Conservation (phyloP, 2,329 filamentous ascomycete species). For the Truncatella angustata region DNA sequence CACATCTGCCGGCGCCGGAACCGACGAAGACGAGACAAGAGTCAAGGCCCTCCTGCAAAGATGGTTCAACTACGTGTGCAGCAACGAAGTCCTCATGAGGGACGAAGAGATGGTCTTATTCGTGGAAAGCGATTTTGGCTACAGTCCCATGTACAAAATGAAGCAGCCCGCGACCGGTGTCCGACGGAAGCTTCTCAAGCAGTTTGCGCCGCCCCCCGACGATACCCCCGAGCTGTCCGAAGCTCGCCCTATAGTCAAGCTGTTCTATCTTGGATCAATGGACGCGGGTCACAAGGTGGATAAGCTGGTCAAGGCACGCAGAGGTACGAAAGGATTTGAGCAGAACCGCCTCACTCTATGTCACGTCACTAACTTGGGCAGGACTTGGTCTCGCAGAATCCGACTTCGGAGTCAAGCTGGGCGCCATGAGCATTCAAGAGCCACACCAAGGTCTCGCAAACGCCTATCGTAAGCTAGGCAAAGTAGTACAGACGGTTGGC, state of each 20-base stretch:
- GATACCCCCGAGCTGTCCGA: constrained; percentile 93
- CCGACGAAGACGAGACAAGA: constrained; percentile 88
- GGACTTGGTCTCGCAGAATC: constrained; percentile 89
- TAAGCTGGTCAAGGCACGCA: constrained; percentile 83
- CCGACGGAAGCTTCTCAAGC: constrained; percentile 91
- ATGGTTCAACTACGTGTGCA: constrained; percentile 93
- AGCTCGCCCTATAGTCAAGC: constrained; percentile 86
- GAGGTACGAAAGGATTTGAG: constrained; percentile 60
- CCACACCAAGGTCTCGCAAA: constrained; percentile 83
- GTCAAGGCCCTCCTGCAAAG: constrained; percentile 88
- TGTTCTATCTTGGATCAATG: constrained; percentile 94
- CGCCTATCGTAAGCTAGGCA: constrained; percentile 93
- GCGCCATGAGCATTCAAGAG: constrained; percentile 84
- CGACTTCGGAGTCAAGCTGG: constrained; percentile 88
- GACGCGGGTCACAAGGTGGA: constrained; percentile 97
- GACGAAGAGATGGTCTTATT: constrained; percentile 98
- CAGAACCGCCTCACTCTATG: background rate
- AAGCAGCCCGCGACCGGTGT: constrained; percentile 97
- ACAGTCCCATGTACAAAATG: constrained; percentile 91
- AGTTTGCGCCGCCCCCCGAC: constrained; percentile 95
- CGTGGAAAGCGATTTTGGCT: constrained; percentile 98
- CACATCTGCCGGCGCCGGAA: constrained; percentile 90
- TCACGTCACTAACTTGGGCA: constrained; percentile 36
- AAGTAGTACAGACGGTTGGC: constrained; percentile 87
- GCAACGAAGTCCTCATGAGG: constrained; percentile 86